Evolutionary conservation across 176 grass and related monocot genomes (phyloP), one percentile per base, ranked within the genome.

Genomic region (Oryza coarctata): DNA sequence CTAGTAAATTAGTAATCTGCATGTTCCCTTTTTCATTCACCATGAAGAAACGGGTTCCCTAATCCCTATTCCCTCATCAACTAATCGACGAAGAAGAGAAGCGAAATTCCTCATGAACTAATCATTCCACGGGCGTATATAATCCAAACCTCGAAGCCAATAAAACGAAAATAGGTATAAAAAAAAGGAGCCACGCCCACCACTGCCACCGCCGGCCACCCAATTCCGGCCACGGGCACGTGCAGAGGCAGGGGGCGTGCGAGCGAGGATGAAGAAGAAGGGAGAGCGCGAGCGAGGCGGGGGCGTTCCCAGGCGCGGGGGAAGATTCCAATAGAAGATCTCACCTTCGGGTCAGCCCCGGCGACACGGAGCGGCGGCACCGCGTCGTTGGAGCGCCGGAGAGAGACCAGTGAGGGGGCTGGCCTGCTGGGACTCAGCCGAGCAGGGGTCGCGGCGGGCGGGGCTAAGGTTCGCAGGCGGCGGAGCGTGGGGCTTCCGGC

Each of bases 341-440:
- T 76, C 65, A 90, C 88, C 88, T 80, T 73, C 4, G 79, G 74
- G 60, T 70, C 83, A 73, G 84, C 81, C 45, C 77, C 86, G 4
- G 86, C 83, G 20, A 84, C 92, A 75, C 84, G 89, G 44, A 89
- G 80, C 66, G 83, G 80, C 76, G 31, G 76, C 49, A 82, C 6
- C 72, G 68, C 61, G 23, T 82, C 75, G 89, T 68, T 79, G 73
- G 80, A n/a, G 67, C 83, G 81, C 30, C 76, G 76, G 26, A 75
- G 40, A 62, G 79, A 83, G 22, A 70, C 12, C 9, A 87, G 31
- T 10, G 70, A 43, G 33, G 58, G 66, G 43, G 34, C 13, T 20
- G 35, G 10, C 41, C 77, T 32, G 49, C 12, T 65, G 73, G 71
- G 57, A 60, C 41, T 77, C 47, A 78, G 78, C 79, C 30, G 10